Evolutionary conservation across 1,284 basidiomycete species (phyloP), one percentile per base, ranked within the genome.

Genomic region (Neolentinus lepideus): DNA sequence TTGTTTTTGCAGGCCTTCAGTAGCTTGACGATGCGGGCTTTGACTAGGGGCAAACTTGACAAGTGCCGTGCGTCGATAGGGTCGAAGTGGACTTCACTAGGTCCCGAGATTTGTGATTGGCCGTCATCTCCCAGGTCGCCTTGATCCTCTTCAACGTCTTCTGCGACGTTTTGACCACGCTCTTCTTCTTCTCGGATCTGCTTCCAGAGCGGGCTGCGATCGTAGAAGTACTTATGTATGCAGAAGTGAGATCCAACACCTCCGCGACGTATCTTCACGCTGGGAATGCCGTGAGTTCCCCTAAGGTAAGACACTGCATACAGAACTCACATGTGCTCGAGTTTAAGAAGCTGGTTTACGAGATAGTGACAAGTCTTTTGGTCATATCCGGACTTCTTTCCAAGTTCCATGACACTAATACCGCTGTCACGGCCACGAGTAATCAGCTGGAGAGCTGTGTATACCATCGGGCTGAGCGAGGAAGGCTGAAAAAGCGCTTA

Each of bases 281-380:
- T 91, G 54, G 2, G 59, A 31, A 46, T 22, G 46, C 24, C 33
- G 24, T n/a, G 10, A 11, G 27, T 9, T 26, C n/a, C 1, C 31
- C 14, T 2, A 43, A n/a, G 1, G 48, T 16, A 36, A 31, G 3
- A 24, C 33, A 21, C 11, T 26, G 27, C n/a, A 38, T 9, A 16
- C n/a, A n/a, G 36, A 66, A 86, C 53, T 75, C 29, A 92, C 90
- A 92, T 79, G 31, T 91, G 74, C 59, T 83, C 82, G 54, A 94
- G 74, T 47, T 86, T 82, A 2, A 83, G 74, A 8, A 93, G 74
- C 61, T 90, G 84, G 61, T 84, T 82, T 57, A 92, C 81, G 58
- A 92, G 79, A 70, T 93, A 94, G 66, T 92, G 92, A 61, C 90
- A 90, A 1, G 90, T 89, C 69, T 94, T 94, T 64, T 92, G 90